A percentile compares a stretch with the other conserved stretches of the same genome.
phyloP scores from a whole-genome alignment of 1,139 yeast species.

The Arxiozyma heterogenica region DNA sequence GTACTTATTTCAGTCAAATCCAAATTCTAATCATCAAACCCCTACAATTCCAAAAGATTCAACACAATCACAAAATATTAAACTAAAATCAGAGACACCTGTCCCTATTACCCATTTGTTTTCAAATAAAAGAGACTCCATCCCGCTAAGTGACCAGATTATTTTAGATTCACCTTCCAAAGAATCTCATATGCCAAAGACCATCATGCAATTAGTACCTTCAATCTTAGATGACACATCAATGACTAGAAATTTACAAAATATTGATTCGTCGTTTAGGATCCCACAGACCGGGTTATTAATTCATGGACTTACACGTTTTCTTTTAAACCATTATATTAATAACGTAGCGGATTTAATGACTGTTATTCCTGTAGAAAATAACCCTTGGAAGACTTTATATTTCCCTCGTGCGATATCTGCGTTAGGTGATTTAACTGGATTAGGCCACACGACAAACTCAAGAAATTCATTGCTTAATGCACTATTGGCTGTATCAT shows the following conservation, averaged over 20 bases:
- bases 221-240: constrained; percentile 17
- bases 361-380: constrained; percentile 69
- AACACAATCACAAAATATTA: background rate
- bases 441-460: constrained; percentile 63
- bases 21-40: background rate
- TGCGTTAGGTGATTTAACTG: constrained; percentile 69
- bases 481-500: constrained; percentile 73
- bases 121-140: background rate
- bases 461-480: constrained; percentile 73
- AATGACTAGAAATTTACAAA: background rate
- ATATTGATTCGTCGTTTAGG: constrained; percentile 37
- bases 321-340: constrained; percentile 63
- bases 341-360: constrained; percentile 75
- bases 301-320: constrained; percentile 59
- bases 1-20: constrained; percentile 1
- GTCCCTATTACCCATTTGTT: constrained; percentile 3
- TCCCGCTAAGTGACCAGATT: constrained; percentile 11
- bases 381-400: constrained; percentile 81
- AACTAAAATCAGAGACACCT: background rate
- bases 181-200: constrained; percentile 32
- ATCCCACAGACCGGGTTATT: constrained; percentile 55
- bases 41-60: background rate
- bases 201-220: constrained; percentile 29
- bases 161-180: constrained; percentile 13
- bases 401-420: constrained; percentile 73